These are phyloP conservation scores for Pascua guehoae DNA, from an alignment of 1,284 basidiomycete genomes.

Conservation along the genomic window DNA sequence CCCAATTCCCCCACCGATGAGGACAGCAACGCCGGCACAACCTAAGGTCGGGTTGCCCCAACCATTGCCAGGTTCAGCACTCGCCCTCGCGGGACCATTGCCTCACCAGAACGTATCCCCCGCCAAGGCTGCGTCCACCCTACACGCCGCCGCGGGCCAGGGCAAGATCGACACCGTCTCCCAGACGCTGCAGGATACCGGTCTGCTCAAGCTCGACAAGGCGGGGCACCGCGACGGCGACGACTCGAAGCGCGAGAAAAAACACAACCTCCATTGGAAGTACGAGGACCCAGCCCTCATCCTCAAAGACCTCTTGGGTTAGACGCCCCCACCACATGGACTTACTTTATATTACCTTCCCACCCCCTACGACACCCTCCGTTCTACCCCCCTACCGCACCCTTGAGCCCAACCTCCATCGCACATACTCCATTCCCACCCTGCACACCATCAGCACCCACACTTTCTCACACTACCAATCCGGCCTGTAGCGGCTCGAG, in stretches of 20 bases:
- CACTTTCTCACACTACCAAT: too few species aligned
- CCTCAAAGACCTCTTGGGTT: conserved; percentile 46
- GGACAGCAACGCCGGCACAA: neutral
- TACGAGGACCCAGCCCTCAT: conserved; percentile 50
- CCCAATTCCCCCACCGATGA: neutral
- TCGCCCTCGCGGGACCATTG: neutral
- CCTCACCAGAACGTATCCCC: conserved; percentile 11
- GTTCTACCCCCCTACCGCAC: neutral
- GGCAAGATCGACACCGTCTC: conserved; percentile 23
- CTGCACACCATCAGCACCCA: too few species aligned
- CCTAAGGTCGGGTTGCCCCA: too few species aligned
- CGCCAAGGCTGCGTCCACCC: conserved; percentile 30
- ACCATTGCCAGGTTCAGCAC: too few species aligned
- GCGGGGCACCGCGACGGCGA: conserved; percentile 29
- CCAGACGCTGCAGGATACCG: conserved; percentile 26
- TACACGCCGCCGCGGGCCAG: conserved; percentile 32
- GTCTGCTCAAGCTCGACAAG: conserved; percentile 42
- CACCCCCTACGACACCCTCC: neutral
- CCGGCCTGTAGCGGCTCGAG: neutral
- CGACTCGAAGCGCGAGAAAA: conserved; percentile 35
- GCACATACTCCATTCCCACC: neutral
- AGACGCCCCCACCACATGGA: neutral
- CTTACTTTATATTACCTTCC: neutral
- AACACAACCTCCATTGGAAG: conserved; percentile 48
- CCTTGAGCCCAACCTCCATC: neutral